These are phyloP conservation scores for Aspergillus sp. DNA, from an alignment of 2,329 filamentous ascomycete genomes.

Conservation along the genomic window DNA sequence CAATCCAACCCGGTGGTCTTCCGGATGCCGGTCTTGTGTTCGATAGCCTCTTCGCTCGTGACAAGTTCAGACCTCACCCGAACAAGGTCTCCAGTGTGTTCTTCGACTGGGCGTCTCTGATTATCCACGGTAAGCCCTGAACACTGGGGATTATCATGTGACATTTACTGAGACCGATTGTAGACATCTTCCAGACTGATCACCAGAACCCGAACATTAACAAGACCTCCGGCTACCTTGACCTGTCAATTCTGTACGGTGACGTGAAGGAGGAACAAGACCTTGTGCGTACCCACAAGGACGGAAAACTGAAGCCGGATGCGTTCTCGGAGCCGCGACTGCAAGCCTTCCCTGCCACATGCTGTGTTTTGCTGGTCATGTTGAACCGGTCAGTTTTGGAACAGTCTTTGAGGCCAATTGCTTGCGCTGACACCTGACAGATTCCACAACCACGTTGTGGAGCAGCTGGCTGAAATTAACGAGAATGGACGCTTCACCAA, in stretches of 20 bases:
- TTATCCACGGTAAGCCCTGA: slow-evolving; percentile 60
- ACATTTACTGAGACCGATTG: background rate
- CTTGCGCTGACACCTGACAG: slow-evolving; percentile 9
- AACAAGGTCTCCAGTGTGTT: slow-evolving; percentile 71
- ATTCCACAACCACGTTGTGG: slow-evolving; percentile 84
- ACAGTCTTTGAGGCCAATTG: background rate
- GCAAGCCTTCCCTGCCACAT: slow-evolving; percentile 68
- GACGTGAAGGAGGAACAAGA: slow-evolving; percentile 53
- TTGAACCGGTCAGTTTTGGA: slow-evolving; percentile 46
- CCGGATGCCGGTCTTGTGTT: slow-evolving; percentile 61
- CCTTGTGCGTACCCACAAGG: slow-evolving; percentile 60
- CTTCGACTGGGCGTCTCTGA: slow-evolving; percentile 71
- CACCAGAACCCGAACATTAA: slow-evolving; percentile 57
- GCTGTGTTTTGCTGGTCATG: slow-evolving; percentile 71
- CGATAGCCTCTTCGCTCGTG: slow-evolving; percentile 43
- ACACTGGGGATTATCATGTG: background rate
- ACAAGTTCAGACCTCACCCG: slow-evolving; percentile 53
- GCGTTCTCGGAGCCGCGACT: slow-evolving; percentile 69
- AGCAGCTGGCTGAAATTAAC: slow-evolving; percentile 79
- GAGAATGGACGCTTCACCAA: slow-evolving; percentile 74
- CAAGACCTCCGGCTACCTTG: slow-evolving; percentile 69
- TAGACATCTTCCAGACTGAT: slow-evolving; percentile 70
- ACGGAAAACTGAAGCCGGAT: slow-evolving; percentile 71
- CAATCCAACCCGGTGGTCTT: slow-evolving; percentile 59
- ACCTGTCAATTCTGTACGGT: slow-evolving; percentile 69